Base-by-base conservation (phyloP, 2,329 filamentous ascomycete genomes). In the Venturia carpophila region DNA sequence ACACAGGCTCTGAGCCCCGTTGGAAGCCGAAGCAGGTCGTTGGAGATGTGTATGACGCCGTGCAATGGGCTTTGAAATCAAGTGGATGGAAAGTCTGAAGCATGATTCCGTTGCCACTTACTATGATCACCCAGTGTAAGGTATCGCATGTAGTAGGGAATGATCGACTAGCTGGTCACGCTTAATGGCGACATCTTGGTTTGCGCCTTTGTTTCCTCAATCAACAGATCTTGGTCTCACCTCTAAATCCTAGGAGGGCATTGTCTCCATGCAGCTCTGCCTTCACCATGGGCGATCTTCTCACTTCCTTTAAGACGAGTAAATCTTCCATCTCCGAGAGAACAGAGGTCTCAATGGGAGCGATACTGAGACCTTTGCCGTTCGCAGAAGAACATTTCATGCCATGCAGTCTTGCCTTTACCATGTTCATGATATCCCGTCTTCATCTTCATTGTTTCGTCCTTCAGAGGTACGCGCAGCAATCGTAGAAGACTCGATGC, bases 21-120 rank as follows among this genome's bases (percentile, higher is more conserved):
- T 82, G 84, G 73, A 78, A 77, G 69, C 90, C 90, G 9, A 82
- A 80, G 62, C 82, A 82, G 34, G 85, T 91, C 67, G 86, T 88
- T 27, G 83, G 89, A 45, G 86, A 93, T 76, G 92, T 96, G 3
- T 82, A 84, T 70, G 85, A 86, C 68, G 92, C 89, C 13, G 89
- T 96, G 5, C 79, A 85, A 67, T 95, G 88, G 88, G 91, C 87
- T 5, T 75, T 94, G 71, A 79, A 84, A 74, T 79, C 79, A 69
- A 77, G 82, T 64, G 74, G 75, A 67, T 79, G 78, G 75, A 63
- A 58, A n/a, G 30, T 58, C 5, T 58, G 37, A 37, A 3, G 7
- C 27, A 58, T 37, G 27, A 9, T 37, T 52, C n/a, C 52, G n/a
- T 58, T 19, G 37, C 27, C 6, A 10, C 19, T 3, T n/a, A 37